Evolutionary conservation across 2,329 filamentous ascomycete genomes (phyloP).

Genomic region (Colletotrichum sp.): DNA sequence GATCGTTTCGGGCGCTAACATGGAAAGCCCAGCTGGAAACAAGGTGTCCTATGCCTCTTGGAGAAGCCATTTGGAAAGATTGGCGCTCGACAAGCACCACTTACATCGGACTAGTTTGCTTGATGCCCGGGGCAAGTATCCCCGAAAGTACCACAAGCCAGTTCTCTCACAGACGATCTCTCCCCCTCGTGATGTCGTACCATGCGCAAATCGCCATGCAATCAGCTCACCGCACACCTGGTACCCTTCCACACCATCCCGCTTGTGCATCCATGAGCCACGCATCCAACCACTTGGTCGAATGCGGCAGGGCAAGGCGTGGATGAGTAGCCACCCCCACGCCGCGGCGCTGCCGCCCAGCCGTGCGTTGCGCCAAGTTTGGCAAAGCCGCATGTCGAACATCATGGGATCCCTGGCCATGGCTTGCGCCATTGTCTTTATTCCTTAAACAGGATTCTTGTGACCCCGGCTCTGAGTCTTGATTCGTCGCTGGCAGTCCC

Average conservation of each 20-base stretch:
- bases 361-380: constrained; percentile 5
- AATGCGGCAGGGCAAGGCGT: not conserved
- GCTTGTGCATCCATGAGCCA: not conserved
- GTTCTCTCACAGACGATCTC: not conserved
- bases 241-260: not conserved
- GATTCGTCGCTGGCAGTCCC: not conserved
- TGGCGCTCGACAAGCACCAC: not conserved
- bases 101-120: not conserved
- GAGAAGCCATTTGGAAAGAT: not conserved
- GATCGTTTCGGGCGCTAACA: not conserved
- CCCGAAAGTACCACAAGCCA: not conserved
- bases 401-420: not conserved
- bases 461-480: not conserved
- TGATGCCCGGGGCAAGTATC: not conserved
- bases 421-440: not conserved
- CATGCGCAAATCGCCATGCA: not conserved
- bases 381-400: constrained; percentile 1
- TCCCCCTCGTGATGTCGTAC: not conserved
- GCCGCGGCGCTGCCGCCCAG: not conserved
- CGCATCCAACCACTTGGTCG: not conserved
- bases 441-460: not conserved
- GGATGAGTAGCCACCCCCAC: not conserved
- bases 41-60: not conserved
- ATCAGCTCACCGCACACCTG: not conserved
- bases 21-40: not conserved